These are phyloP conservation scores for Arthrinium puccinioides DNA, from an alignment of 2,329 filamentous ascomycete species.

Conservation along the genomic window DNA sequence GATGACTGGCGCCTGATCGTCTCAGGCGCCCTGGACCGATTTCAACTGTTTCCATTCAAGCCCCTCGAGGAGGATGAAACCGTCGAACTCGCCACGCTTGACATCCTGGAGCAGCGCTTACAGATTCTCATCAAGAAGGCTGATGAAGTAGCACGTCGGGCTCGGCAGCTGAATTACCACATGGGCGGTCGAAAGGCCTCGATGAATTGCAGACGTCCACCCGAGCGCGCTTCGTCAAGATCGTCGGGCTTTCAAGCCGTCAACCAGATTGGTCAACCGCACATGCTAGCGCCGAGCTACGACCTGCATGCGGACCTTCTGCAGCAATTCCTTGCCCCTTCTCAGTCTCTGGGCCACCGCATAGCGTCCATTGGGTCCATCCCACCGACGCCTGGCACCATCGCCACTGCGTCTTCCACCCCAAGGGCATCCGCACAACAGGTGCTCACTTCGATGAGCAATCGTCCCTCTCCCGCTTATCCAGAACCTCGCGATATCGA, in stretches of 20 bases:
- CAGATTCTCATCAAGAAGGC: slow-evolving; percentile 72
- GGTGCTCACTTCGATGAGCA: slow-evolving; percentile 12
- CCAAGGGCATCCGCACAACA: slow-evolving; percentile 20
- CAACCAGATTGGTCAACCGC: slow-evolving; percentile 19
- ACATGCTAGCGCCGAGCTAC: slow-evolving; percentile 26
- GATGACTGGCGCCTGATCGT: slow-evolving; percentile 82
- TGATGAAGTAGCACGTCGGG: slow-evolving; percentile 57
- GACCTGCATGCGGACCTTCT: slow-evolving; percentile 48
- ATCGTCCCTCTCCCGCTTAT: slow-evolving; percentile 20
- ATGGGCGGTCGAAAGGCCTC: slow-evolving; percentile 67
- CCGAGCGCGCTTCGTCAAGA: slow-evolving; percentile 22
- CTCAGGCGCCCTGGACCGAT: slow-evolving; percentile 73
- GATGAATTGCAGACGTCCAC: slow-evolving; percentile 57
- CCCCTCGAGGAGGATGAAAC: slow-evolving; percentile 81
- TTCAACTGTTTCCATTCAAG: slow-evolving; percentile 64
- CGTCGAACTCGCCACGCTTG: slow-evolving; percentile 75
- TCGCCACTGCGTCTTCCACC: slow-evolving; percentile 17
- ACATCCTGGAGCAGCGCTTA: slow-evolving; percentile 75
- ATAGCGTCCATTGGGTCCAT: slow-evolving; percentile 18
- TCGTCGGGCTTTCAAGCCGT: slow-evolving; percentile 28
- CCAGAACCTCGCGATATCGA: slow-evolving; percentile 22
- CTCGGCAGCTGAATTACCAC: slow-evolving; percentile 74
- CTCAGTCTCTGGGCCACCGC: slow-evolving; percentile 17
- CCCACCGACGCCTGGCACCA: neutral
- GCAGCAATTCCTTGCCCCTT: slow-evolving; percentile 38